These are phyloP conservation scores for Phytophthora capsici DNA, from an alignment of 352 stramenopile genomes.

Conservation along the genomic window DNA sequence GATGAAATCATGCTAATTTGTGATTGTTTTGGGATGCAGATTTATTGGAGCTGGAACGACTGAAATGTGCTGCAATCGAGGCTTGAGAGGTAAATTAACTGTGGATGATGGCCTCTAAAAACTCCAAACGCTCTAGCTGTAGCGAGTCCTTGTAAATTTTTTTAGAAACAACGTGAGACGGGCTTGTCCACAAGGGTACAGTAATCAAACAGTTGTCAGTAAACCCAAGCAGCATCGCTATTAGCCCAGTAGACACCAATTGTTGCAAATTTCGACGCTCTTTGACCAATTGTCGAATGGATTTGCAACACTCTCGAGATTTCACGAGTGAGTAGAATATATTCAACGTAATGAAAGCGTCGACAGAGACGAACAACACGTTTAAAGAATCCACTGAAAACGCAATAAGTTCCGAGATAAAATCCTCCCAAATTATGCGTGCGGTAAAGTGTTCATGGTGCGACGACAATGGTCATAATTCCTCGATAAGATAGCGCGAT, in stretches of 20 bases:
- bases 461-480: no score
- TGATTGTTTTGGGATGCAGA: background rate
- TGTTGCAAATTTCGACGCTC: background rate
- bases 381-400: constrained; percentile 24
- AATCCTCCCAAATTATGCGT: constrained; percentile 3
- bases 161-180: background rate
- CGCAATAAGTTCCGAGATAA: constrained; percentile 10
- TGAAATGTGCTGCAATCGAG: background rate
- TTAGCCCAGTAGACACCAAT: background rate
- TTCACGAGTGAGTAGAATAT: background rate
- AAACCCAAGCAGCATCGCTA: background rate
- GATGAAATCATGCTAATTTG: background rate
- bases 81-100: background rate
- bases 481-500: no score
- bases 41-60: background rate
- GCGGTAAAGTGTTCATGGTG: background rate
- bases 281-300: background rate
- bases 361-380: constrained; percentile 22
- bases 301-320: constrained; percentile 1
- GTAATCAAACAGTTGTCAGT: background rate
- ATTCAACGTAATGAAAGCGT: constrained; percentile 5
- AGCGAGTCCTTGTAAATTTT: background rate
- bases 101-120: background rate
- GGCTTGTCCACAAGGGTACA: background rate
- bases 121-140: background rate